Evolutionary conservation across 208 protist genomes (phyloP), one percentile per base, ranked within the genome.

Genomic region (Acanthamoeba triangularis): DNA sequence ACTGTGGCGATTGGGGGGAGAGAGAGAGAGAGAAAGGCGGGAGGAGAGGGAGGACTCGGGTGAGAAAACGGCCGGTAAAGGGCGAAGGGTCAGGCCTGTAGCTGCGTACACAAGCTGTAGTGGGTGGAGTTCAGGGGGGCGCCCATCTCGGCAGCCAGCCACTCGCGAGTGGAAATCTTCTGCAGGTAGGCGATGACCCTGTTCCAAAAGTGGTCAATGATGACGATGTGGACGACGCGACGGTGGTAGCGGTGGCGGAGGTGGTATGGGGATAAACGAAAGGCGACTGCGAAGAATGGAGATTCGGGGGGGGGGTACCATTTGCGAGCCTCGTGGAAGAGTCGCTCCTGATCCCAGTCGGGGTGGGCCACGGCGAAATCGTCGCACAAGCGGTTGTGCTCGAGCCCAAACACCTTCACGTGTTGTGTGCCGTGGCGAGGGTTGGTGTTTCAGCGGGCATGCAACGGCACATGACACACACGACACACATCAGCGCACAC

Each of bases 301-400:
- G 23, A 28, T 3, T 7, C 23, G 56, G 56, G 20, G 56, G 56
- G 18, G 14, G 23, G 18, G 56, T 44, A 91, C 88, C 88, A 93
- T 30, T 93, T 93, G 47, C 88, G 61, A 8, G 88, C n/a, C 33
- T 93, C 88, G 4, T 93, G 63, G 63, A 82, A 93, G 65, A 72
- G 69, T 14, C 44, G 67, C 6, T 95, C 91, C 28, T 95, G 67
- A 25, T 35, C 30, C 91, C 91, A 95, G 4, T 61, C 72, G 14
- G 91, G 69, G 54, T 85, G 35, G 1, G 49, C 56, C 30, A 28
- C 44, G n/a, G 25, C 18, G 49, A 95, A 44, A 16, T 95, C 69
- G 30, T 54, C 91, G 63, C 91, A 95, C 72, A 95, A 23, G 8
- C 91, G 44, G 72, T 95, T 95, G 61, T 95, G 91, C 91, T 95